These are phyloP conservation scores for Cercospora zeae-maydis DNA, from an alignment of 2,329 filamentous ascomycete species.

Conservation along the genomic window DNA sequence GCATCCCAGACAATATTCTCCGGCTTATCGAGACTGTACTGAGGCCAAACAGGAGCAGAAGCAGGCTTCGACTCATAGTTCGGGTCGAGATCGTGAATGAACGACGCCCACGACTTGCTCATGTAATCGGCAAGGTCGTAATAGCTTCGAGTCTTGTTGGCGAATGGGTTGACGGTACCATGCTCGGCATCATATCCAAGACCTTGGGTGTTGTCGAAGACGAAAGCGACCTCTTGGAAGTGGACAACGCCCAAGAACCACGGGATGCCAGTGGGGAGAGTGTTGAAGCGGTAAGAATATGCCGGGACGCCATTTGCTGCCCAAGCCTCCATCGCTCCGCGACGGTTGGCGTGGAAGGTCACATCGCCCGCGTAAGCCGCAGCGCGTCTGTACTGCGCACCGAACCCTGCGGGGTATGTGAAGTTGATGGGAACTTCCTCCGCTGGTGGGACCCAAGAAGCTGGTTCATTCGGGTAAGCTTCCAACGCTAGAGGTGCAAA, in stretches of 20 bases:
- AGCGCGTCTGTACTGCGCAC: conserved; percentile 52
- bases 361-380: conserved; percentile 56
- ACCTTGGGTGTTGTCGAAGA: conserved; percentile 46
- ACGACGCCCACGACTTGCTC: conserved; percentile 45
- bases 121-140: conserved; percentile 43
- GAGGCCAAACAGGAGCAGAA: conserved; percentile 38
- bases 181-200: conserved; percentile 39
- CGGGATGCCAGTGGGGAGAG: conserved; percentile 46
- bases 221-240: conserved; percentile 48
- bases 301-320: conserved; percentile 48
- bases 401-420: conserved; percentile 37
- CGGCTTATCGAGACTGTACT: conserved; percentile 38
- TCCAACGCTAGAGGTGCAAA: conserved; percentile 42
- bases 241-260: conserved; percentile 49
- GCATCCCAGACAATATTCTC: conserved; percentile 48
- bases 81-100: conserved; percentile 43
- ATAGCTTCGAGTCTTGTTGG: conserved; percentile 38
- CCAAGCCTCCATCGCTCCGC: conserved; percentile 53
- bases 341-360: conserved; percentile 54
- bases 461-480: conserved; percentile 53
- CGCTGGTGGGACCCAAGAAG: conserved; percentile 47
- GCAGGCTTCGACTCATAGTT: conserved; percentile 27
- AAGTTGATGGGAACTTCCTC: conserved; percentile 40
- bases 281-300: conserved; percentile 63
- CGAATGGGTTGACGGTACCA: conserved; percentile 36